These are phyloP conservation scores for Exobasidium rhododendri DNA, from an alignment of 1,284 basidiomycete genomes.

Conservation along the genomic window DNA sequence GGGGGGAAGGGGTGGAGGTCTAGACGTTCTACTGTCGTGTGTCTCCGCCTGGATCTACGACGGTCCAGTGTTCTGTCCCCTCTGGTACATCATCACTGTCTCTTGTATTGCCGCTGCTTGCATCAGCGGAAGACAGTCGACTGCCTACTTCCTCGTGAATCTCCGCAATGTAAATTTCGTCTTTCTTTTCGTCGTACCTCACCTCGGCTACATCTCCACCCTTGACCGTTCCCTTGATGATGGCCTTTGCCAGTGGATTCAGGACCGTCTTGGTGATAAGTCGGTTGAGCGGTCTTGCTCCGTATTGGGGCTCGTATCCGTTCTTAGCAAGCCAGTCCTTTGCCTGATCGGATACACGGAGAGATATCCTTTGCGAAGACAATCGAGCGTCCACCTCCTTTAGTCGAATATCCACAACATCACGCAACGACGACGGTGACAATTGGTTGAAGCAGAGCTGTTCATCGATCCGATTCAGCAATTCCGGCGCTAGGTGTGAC, in stretches of 20 bases:
- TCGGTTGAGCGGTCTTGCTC: conserved; percentile 66
- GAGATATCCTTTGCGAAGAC: conserved; percentile 61
- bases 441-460: conserved; percentile 62
- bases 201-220: conserved; percentile 25
- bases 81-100: background rate
- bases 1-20: background rate
- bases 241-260: conserved; percentile 35
- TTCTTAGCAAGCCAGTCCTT: conserved; percentile 70
- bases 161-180: conserved; percentile 2
- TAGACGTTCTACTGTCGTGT: background rate
- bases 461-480: conserved; percentile 83
- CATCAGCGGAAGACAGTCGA: background rate
- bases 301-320: conserved; percentile 80
- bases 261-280: conserved; percentile 46
- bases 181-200: conserved; percentile 13
- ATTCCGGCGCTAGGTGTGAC: conserved; percentile 66
- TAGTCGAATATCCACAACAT: conserved; percentile 69
- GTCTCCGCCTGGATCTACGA: background rate
- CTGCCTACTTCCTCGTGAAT: conserved; percentile 2
- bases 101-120: background rate
- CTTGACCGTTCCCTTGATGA: conserved; percentile 29
- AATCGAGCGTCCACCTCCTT: conserved; percentile 24
- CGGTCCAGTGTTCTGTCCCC: background rate
- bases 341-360: conserved; percentile 69
- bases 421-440: conserved; percentile 74